Base-by-base conservation (phyloP, 805 yeast genomes). In the Cyberlindnera amylophila region DNA sequence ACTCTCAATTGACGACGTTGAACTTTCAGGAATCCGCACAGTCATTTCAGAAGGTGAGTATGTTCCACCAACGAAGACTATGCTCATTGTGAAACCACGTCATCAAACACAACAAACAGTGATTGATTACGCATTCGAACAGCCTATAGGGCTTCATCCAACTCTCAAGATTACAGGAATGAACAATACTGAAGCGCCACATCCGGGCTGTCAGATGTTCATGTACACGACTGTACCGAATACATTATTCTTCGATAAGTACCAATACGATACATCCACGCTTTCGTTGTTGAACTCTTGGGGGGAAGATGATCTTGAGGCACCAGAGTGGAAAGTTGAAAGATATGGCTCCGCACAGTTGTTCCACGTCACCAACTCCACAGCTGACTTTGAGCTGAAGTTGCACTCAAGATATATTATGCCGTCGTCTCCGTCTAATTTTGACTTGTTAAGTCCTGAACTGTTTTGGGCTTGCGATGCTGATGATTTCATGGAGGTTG, bases 251-350 rank as follows among this genome's bases (percentile, higher is more conserved):
- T 64, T 77, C n/a, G 84, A 79, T 59, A 65, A 65, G 53, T 78
- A 75, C 54, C 81, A 79, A 54, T 66, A 75, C 18, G 57, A 67
- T 26, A 64, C 61, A 18, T 52, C 61, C n/a, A 39, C 21, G 17
- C 43, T 44, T 32, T 48, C 57, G n/a, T 61, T 75, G 13, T 28
- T 71, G 1, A 65, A 63, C 2, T 56, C 70, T 1, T 74, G 74
- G 71, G 83, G 83, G 3, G 77, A 74, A 39, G 62, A 69, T n/a
- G 81, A 79, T 52, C 59, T 79, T 18, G 85, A 79, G 50, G 67
- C 69, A 27, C 85, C 85, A 4, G 70, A 63, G 27, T 79, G 78
- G 69, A 61, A 62, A 23, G 64, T 65, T 7, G 45, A 51, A 3
- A 52, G 63, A 18, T 72, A 72, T 70, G 82, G 82, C 1, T 69